Evolutionary conservation across 257 asterid genomes (phyloP), one percentile per base, ranked within the genome.

Genomic region (Paraleonurus japonicus): DNA sequence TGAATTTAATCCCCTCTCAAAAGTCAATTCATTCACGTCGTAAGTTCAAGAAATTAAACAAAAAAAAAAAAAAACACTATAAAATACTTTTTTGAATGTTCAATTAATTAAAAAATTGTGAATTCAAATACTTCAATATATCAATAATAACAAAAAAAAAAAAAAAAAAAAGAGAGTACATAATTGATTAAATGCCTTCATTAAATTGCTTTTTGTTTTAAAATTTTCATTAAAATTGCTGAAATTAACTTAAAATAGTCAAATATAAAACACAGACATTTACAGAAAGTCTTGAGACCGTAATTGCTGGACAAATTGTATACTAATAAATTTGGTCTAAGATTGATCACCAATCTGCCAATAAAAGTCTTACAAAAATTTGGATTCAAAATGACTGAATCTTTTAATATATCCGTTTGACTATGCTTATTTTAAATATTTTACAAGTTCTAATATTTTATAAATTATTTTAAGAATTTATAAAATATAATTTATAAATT

Each of bases 21-120:
- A 60, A 71, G 76, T 60, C 76, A 71, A 71, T 59, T 27, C 60
- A 59, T 41, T 59, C 32, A 41, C 39, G 17, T 55, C 15, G 20
- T 16, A 47, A n/a, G 4, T 51, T 51, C 28, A 51, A 51, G 15
- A 47, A 47, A 47, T 47, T 47, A 47, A 47, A 15, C 4, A 15
- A 45, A 4, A 4, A 23, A 16, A 47, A 47, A 4, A 16, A 47
- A 7, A 47, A 1, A 2, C 5, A 2, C 5, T 15, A 15, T 45
- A n/a, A 45, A 15, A 45, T n/a, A 8, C 5, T 1, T 41, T n/a
- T 41, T 41, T 41, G 48, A 41, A 12, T 41, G 12, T 41, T 41
- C 15, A 41, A 1, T 41, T 41, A 12, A 41, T 17, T 45, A 12
- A 43, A 43, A 39, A 4, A 12, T 43, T 43, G 2, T 43, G 6